Base-by-base conservation (phyloP, 1,139 yeast genomes). In the Taphrina wiesneri region DNA sequence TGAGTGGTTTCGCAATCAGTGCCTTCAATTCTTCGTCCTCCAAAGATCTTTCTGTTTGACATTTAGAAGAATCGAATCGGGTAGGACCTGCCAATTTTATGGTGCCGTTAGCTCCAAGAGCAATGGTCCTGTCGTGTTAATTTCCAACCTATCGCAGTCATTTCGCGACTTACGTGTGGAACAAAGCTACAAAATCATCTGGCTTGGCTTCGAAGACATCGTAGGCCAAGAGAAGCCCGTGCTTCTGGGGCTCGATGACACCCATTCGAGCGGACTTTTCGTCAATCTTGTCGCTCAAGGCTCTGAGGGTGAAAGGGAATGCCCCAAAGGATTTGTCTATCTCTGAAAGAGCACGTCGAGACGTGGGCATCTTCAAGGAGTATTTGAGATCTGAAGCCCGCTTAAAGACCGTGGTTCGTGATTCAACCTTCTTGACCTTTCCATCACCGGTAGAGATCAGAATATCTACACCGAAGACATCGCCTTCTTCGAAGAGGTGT, bases 211-310 rank as follows among this genome's bases (percentile, higher is more conserved):
- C 81, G 76, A 83, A 82, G 68, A 88, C 82, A 70, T 87, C 92
- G 75, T 87, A 87, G 60, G 90, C 85, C 75, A 83, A 81, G 72
- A 87, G 81, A 65, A 87, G 85, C 72, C 83, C 83, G 77, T 87
- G 93, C 80, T 83, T 84, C 65, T 82, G 81, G 74, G 90, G 86
- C 80, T 88, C 95, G 73, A 83, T 85, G 73, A 88, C 82, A 56
- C 93, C 95, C 79, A 88, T 84, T 75, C 90, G 85, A 68, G 88
- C 86, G 77, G 84, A 86, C 76, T 85, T 82, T 71, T 88, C 86
- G 73, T 88, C 90, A 52, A 82, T 86, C 49, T 54, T 54, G 23
- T 54, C 59, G 34, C 59, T 54, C 70, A 87, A 82, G 72, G 84
- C 81, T 75, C 87, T 82, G 73, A 86, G 81, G 72, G 88, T 82